Evolutionary conservation across 257 asterid species (phyloP).

Genomic region (Striga asiatica): DNA sequence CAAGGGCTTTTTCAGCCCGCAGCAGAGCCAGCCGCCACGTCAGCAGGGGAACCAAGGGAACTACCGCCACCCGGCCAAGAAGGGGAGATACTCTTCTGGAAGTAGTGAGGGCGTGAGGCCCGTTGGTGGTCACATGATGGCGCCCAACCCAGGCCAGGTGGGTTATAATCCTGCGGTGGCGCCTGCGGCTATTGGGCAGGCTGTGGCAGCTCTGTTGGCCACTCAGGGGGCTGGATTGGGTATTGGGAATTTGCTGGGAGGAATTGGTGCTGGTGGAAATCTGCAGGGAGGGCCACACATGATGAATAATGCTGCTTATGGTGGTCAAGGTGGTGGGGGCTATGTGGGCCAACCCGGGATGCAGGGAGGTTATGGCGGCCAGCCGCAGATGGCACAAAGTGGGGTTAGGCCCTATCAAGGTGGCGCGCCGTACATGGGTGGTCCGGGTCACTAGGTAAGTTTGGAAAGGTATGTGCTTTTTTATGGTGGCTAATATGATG

Average conservation of each 20-base stretch:
- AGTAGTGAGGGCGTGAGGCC: conserved; percentile 16
- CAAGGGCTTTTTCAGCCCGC: conserved; percentile 27
- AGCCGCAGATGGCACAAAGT: conserved; percentile 52
- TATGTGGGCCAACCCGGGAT: conserved; percentile 44
- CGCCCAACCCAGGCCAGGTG: conserved; percentile 34
- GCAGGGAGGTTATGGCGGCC: conserved; percentile 41
- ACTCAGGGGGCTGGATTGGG: conserved; percentile 54
- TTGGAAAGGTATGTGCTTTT: background rate
- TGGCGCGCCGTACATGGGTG: conserved; percentile 38
- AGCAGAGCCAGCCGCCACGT: conserved; percentile 17
- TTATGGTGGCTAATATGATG: background rate
- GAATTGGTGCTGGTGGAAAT: conserved; percentile 38
- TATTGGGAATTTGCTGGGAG: conserved; percentile 56
- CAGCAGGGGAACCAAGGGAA: conserved; percentile 30
- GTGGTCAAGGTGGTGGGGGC: conserved; percentile 38
- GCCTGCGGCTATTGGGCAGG: conserved; percentile 56
- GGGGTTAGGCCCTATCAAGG: conserved; percentile 52
- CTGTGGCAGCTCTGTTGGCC: conserved; percentile 50
- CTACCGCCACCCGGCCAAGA: conserved; percentile 41
- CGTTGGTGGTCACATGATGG: conserved; percentile 53
- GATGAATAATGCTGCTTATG: conserved; percentile 41
- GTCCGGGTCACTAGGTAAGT: conserved; percentile 36
- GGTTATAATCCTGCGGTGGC: conserved; percentile 39
- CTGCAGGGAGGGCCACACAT: conserved; percentile 41
- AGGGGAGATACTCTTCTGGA: conserved; percentile 43